Conservation (phyloP, 768 basidiomycete species). For the Plicaturopsis crispa region DNA sequence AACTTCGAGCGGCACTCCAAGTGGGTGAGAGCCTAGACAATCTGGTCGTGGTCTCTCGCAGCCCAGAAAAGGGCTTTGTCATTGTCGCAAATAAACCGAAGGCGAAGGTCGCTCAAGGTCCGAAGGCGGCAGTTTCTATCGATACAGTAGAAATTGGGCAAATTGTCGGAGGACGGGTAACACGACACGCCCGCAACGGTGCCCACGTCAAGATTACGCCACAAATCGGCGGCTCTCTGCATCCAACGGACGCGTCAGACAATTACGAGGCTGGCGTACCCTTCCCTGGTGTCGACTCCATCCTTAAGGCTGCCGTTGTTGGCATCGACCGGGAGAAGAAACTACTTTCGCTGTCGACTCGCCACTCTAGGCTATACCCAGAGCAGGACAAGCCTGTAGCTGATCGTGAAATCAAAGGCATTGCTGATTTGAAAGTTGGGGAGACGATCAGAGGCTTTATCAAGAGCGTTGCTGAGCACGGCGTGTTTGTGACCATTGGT, state of each 20-base stretch:
- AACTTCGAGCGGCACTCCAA: conserved; percentile 56
- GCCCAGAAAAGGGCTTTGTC: conserved; percentile 78
- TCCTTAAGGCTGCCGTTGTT: conserved; percentile 68
- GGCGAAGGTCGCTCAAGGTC: conserved; percentile 35
- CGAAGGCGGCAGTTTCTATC: conserved; percentile 49
- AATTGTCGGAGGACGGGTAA: conserved; percentile 73
- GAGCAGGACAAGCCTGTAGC: conserved; percentile 39
- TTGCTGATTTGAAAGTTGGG: conserved; percentile 63
- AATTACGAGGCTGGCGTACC: conserved; percentile 56
- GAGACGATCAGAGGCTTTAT: conserved; percentile 81
- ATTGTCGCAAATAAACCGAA: conserved; percentile 75
- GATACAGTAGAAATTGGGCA: conserved; percentile 68
- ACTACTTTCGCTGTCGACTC: conserved; percentile 73
- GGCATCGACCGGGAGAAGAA: conserved; percentile 58
- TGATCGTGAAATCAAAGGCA: conserved; percentile 60
- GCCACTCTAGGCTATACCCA: conserved; percentile 61
- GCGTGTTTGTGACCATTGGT: conserved; percentile 84
- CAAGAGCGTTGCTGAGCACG: conserved; percentile 80
- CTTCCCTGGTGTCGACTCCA: conserved; percentile 55
- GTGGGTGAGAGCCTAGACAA: conserved; percentile 66
- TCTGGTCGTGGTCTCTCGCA: conserved; percentile 84
- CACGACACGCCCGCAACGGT: conserved; percentile 63
- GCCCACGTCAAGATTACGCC: conserved; percentile 70
- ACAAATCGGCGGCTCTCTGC: conserved; percentile 66
- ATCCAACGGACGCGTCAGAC: conserved; percentile 78